Evolutionary conservation across 768 basidiomycete species (phyloP), one percentile per base, ranked within the genome.

Genomic region (Rhizopogon rudus): DNA sequence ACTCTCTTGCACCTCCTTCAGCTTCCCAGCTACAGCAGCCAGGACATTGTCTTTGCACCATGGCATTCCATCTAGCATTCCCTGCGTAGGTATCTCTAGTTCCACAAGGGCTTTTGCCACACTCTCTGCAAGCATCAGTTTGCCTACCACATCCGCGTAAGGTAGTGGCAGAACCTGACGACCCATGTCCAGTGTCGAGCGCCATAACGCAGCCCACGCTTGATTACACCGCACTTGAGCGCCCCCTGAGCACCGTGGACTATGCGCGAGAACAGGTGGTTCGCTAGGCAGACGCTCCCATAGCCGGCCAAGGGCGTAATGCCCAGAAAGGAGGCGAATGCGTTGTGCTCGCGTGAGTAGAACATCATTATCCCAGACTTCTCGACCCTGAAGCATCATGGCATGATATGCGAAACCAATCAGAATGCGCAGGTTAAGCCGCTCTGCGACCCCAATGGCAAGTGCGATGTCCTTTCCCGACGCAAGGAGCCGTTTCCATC

Each of bases 241-340:
- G 35, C 71, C 63, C 1, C 68, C 68, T 8, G 66, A 66, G 61
- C 80, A 81, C 25, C 75, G 67, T 20, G 68, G 65, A 46, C 67
- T 69, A 59, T 81, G 81, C 44, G 67, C 65, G 29, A 81, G 62
- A 35, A 61, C 54, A 16, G 81, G 81, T 12, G 80, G 71, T 31
- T 68, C 71, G 43, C 58, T 63, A 5, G 76, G 73, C 6, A 82
- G 71, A 16, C 71, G 67, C 45, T 79, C 75, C 70, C 76, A 76
- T 31, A 76, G 64, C 54, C 74, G 71, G 5, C 71, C 71, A 25
- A 82, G 73, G 37, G 74, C 72, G 61, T 82, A 79, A 61, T 78
- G 75, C 14, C 82, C 82, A 25, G 78, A 79, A 7, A 83, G 65
- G 40, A 83, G 67, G 40, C 80, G 78, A 33, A 81, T 72, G 9